Evolutionary conservation across 768 basidiomycete species (phyloP).

Genomic region (Gloeopeniophorella convolvens): DNA sequence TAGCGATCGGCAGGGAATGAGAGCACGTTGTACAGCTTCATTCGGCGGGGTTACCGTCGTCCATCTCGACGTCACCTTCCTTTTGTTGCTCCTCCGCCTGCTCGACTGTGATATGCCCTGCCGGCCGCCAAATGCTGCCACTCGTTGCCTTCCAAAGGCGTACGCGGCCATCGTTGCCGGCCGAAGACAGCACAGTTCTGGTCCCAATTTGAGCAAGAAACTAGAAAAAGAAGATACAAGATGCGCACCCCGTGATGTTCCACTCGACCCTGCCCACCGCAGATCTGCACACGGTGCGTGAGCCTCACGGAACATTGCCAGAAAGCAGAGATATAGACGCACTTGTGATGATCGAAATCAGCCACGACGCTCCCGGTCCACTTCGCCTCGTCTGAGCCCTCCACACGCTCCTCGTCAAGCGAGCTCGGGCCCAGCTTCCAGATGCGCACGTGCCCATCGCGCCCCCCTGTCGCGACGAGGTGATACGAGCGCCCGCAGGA

Average conservation of each 20-base stretch:
- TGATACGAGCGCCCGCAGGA: slow-evolving; percentile 92
- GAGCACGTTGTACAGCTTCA: slow-evolving; percentile 17
- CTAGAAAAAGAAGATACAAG: neutral
- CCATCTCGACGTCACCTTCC: slow-evolving; percentile 40
- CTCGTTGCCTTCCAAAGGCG: slow-evolving; percentile 81
- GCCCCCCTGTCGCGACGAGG: slow-evolving; percentile 82
- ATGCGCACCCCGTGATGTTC: slow-evolving; percentile 76
- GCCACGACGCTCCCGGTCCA: slow-evolving; percentile 78
- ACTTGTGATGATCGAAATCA: slow-evolving; percentile 87
- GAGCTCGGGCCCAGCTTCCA: slow-evolving; percentile 71
- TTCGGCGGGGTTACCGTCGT: slow-evolving; percentile 33
- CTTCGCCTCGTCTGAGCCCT: slow-evolving; percentile 38
- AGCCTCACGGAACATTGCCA: neutral
- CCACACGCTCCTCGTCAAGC: slow-evolving; percentile 33
- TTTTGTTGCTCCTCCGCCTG: slow-evolving; percentile 48
- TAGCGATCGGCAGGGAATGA: neutral
- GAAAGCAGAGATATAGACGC: slow-evolving; percentile 20
- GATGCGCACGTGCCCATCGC: slow-evolving; percentile 85
- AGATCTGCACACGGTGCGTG: slow-evolving; percentile 37
- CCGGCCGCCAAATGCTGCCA: slow-evolving; percentile 79
- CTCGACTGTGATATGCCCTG: slow-evolving; percentile 77
- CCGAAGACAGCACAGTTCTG: slow-evolving; percentile 77
- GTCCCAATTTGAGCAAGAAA: neutral
- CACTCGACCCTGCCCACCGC: slow-evolving; percentile 85
- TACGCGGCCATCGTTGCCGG: slow-evolving; percentile 78